Percentiles rank a stretch among this genome's conserved stretches.
Evolutionary conservation across 192 early-diverging fungal species (phyloP).

Genomic region (Allomyces javanicus): DNA sequence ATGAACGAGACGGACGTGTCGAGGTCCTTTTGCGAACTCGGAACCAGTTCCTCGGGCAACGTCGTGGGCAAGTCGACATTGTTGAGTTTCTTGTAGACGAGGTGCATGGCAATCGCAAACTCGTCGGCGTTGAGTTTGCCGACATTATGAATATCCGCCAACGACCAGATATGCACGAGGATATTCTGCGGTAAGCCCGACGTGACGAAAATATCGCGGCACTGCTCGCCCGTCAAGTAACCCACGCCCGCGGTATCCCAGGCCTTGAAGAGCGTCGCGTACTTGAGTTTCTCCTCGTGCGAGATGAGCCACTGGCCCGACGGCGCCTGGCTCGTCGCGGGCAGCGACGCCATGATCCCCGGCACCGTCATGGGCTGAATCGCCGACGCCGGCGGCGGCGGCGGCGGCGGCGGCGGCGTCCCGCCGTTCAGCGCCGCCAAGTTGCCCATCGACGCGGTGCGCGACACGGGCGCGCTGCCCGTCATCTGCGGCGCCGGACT

Average conservation of each 20-base stretch:
- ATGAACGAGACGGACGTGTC: neutral
- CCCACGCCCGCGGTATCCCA: conserved; percentile 50
- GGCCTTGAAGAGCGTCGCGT: conserved; percentile 47
- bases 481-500: neutral
- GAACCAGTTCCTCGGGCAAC: conserved; percentile 67
- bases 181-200: conserved; percentile 46
- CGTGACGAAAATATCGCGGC: conserved; percentile 49
- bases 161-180: conserved; percentile 58
- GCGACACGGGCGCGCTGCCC: neutral
- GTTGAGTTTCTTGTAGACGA: conserved; percentile 72
- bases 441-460: neutral
- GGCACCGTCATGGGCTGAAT: neutral
- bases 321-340: neutral
- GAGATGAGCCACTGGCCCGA: conserved; percentile 24
- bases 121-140: conserved; percentile 87
- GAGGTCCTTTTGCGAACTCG: conserved; percentile 29
- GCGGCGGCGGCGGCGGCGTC: too few relatives aligned
- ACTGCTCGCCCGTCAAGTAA: conserved; percentile 48
- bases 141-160: conserved; percentile 56
- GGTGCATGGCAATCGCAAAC: conserved; percentile 92
- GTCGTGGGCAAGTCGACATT: conserved; percentile 57
- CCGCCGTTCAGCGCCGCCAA: neutral
- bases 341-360: neutral
- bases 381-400: too few relatives aligned
- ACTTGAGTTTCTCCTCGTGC: conserved; percentile 27